Base-by-base conservation (phyloP, 768 basidiomycete species). In the Rhodotorula kratochvilovae region DNA sequence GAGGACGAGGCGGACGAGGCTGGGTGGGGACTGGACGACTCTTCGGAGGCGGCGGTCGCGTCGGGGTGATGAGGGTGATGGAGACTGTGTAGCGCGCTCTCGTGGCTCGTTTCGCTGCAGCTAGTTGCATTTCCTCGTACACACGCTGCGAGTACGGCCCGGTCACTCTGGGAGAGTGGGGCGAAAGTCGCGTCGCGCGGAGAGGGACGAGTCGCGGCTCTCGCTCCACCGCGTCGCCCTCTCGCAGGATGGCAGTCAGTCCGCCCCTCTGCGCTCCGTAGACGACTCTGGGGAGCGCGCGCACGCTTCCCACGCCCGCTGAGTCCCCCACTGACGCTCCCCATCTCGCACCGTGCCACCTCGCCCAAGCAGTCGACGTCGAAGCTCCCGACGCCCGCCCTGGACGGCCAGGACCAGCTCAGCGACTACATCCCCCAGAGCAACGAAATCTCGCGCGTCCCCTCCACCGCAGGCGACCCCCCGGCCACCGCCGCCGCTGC, bases 391-490 rank as follows among this genome's bases (percentile, higher is more conserved):
- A 61, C 60, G 19, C 60, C 59, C 15, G 31, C 45, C 23, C 8
- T 25, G 19, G 60, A 61, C 43, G 45, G 45, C 45, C 17, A 17
- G 25, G 92, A 94, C 80, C 88, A 91, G 61, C 84, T 96, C 71
- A 91, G 90, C 77, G 92, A 95, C 80, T 86, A 94, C 67, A 88
- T 95, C 15, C 92, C 92, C 4, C 77, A 77, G 31, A 90, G 88
- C 79, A 91, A 92, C 79, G 91, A 94, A 73, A 88, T 93, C 57
- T 93, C 91, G 66, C 86, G 92, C 77, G 89, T 91, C 83, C 91
- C 70, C 25, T 70, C 72, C 11, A 53, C 58, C n/a, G 66, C 68
- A 3, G 91, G 89, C 75, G 67, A 70, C 33, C 55, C 78, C 25
- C 76, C 77, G 27, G 87, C 88, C 76, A 87, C 89, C 0, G 86